Percentiles rank a stretch among this genome's conserved stretches.
phyloP scores from a whole-genome alignment of 2,329 filamentous ascomycete species.

The Colletotrichum caudatum region DNA sequence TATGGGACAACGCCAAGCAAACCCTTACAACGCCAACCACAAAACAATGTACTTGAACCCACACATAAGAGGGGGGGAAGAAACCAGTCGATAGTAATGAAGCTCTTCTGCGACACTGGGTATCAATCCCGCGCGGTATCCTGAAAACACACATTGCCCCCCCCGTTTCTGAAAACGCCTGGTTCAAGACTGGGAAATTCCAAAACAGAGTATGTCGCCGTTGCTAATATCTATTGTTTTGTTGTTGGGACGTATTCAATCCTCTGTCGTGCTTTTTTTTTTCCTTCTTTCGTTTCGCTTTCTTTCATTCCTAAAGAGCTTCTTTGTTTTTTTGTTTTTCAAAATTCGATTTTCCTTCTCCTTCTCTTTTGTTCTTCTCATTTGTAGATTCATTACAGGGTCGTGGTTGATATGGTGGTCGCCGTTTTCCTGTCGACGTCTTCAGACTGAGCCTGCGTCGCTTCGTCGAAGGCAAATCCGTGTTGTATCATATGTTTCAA shows the following conservation, averaged over 20 bases:
- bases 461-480: conserved; percentile 34
- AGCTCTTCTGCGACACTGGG: conserved; percentile 35
- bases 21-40: conserved; percentile 24
- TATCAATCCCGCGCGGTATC: conserved; percentile 38
- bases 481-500: conserved; percentile 35
- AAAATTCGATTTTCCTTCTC: not conserved
- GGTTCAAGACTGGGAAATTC: not conserved
- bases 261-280: not conserved
- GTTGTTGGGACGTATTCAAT: not conserved
- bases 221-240: conserved; percentile 29
- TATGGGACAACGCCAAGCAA: not conserved
- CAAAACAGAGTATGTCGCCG: conserved; percentile 26
- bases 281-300: conserved; percentile 11
- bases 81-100: conserved; percentile 9
- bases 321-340: conserved; percentile 1
- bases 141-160: not conserved
- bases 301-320: conserved; percentile 18
- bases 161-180: conserved; percentile 28
- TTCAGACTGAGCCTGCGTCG: conserved; percentile 20
- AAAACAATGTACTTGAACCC: not conserved
- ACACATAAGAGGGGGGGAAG: not conserved
- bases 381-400: conserved; percentile 21
- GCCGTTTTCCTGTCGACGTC: conserved; percentile 29
- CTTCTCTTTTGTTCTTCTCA: no score
- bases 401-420: conserved; percentile 31